phyloP scores from a whole-genome alignment of 2,329 filamentous ascomycete species.

The Thelonectria olida region DNA sequence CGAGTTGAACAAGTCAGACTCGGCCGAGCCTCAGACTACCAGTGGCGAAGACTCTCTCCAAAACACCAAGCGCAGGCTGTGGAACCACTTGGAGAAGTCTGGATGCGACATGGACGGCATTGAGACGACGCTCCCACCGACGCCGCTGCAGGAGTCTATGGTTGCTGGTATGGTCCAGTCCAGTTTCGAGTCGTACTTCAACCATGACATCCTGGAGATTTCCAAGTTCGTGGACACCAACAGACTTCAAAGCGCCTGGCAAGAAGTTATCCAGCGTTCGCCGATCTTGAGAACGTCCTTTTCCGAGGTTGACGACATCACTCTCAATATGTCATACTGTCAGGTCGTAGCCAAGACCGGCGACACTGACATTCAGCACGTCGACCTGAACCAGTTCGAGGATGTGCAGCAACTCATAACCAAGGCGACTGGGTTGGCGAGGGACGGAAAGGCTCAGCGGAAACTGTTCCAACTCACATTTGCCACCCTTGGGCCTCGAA shows the following conservation, averaged over 20 bases:
- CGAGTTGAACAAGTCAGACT: slow-evolving; percentile 10
- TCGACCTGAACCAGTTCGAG: slow-evolving; percentile 39
- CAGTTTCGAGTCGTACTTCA: slow-evolving; percentile 81
- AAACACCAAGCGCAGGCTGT: slow-evolving; percentile 47
- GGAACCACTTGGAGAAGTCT: slow-evolving; percentile 46
- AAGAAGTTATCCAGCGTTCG: slow-evolving; percentile 63
- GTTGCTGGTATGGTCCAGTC: slow-evolving; percentile 83
- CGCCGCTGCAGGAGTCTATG: slow-evolving; percentile 88
- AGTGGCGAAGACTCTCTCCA: slow-evolving; percentile 15
- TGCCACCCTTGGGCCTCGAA: slow-evolving; percentile 42
- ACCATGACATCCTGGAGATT: slow-evolving; percentile 79
- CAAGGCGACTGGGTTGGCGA: slow-evolving; percentile 49
- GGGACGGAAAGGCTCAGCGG: slow-evolving; percentile 44
- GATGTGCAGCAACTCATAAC: slow-evolving; percentile 50
- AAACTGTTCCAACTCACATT: slow-evolving; percentile 61
- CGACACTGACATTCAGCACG: slow-evolving; percentile 30
- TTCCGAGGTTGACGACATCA: slow-evolving; percentile 68
- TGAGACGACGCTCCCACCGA: slow-evolving; percentile 75
- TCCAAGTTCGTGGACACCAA: slow-evolving; percentile 60
- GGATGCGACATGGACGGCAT: slow-evolving; percentile 51
- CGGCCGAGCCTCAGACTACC: background rate
- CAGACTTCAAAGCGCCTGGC: slow-evolving; percentile 70
- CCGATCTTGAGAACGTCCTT: slow-evolving; percentile 83
- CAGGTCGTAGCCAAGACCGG: slow-evolving; percentile 54
- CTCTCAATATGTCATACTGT: slow-evolving; percentile 59